Conservation (phyloP, 179 eudicot species). For the Amaranthus tricolor region DNA sequence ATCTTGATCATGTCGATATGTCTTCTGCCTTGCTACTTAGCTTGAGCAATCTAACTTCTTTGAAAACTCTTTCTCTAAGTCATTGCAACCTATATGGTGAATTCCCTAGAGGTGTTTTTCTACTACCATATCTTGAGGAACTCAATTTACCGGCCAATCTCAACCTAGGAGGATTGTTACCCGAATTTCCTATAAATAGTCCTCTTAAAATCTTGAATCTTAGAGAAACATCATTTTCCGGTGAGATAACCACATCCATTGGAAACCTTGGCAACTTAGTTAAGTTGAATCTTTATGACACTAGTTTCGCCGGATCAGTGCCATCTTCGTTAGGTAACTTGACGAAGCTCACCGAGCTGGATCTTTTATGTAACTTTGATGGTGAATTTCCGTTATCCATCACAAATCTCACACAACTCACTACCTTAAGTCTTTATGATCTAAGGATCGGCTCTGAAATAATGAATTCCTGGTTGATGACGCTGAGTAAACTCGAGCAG, state of each 20-base stretch:
- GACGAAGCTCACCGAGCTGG: conserved; percentile 7
- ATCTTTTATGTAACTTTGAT: neutral
- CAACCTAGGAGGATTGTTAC: conserved; percentile 27
- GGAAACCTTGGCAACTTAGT: neutral
- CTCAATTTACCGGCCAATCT: neutral
- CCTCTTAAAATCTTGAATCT: conserved; percentile 15
- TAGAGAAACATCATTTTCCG: neutral
- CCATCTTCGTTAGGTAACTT: conserved; percentile 29
- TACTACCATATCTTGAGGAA: conserved; percentile 19
- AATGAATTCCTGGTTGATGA: conserved; percentile 3
- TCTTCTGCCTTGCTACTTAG: conserved; percentile 22
- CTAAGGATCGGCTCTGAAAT: neutral
- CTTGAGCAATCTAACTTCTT: conserved; percentile 20
- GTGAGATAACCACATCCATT: conserved; percentile 21
- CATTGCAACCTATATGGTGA: conserved; percentile 27
- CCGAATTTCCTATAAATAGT: conserved; percentile 22
- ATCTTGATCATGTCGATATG: conserved; percentile 35
- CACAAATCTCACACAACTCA: conserved; percentile 20
- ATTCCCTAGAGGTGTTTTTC: conserved; percentile 25
- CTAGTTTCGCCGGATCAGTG: conserved; percentile 21
- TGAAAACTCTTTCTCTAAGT: neutral
- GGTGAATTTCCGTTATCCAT: conserved; percentile 18
- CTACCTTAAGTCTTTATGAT: neutral
- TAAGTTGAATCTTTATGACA: neutral
- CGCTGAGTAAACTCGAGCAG: conserved; percentile 4